These are phyloP conservation scores for Rhizopogon vinicolor DNA, from an alignment of 768 basidiomycete species.

Conservation along the genomic window DNA sequence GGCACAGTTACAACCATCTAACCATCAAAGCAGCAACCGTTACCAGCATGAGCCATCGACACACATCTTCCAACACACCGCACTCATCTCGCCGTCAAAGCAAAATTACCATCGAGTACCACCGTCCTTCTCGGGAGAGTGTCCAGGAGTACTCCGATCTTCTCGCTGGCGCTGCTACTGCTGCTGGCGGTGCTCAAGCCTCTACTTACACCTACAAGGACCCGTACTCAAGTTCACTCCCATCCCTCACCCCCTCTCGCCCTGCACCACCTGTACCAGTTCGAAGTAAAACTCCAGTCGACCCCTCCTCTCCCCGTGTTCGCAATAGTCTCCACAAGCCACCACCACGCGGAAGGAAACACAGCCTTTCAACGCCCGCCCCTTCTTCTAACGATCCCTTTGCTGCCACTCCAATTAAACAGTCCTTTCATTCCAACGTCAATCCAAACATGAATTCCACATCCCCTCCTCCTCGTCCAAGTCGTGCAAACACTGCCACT, in stretches of 20 bases:
- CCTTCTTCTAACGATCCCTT: slow-evolving; percentile 50
- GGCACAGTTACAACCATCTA: not conserved
- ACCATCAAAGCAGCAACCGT: slow-evolving; percentile 1
- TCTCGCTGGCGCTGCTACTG: slow-evolving; percentile 52
- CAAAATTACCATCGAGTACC: slow-evolving; percentile 72
- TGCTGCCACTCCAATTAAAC: slow-evolving; percentile 31
- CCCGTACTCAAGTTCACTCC: slow-evolving; percentile 24
- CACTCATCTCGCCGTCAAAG: slow-evolving; percentile 32
- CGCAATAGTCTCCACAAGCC: slow-evolving; percentile 64
- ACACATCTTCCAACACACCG: slow-evolving; percentile 17
- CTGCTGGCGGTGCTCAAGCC: slow-evolving; percentile 45
- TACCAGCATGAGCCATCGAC: slow-evolving; percentile 8
- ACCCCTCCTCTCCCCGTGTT: slow-evolving; percentile 27
- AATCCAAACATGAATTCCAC: slow-evolving; percentile 33
- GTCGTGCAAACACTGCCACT: slow-evolving; percentile 79
- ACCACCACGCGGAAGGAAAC: slow-evolving; percentile 48
- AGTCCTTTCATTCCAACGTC: slow-evolving; percentile 22
- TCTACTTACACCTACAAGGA: slow-evolving; percentile 31
- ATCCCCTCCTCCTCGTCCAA: slow-evolving; percentile 72
- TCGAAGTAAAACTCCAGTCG: slow-evolving; percentile 20
- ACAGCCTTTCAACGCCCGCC: slow-evolving; percentile 32
- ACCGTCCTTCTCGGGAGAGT: slow-evolving; percentile 68
- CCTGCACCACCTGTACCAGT: slow-evolving; percentile 37
- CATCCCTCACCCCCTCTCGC: slow-evolving; percentile 30
- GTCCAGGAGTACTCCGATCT: slow-evolving; percentile 77